phyloP scores from a whole-genome alignment of 306 rosid species.

The Quercus agrifolia region DNA sequence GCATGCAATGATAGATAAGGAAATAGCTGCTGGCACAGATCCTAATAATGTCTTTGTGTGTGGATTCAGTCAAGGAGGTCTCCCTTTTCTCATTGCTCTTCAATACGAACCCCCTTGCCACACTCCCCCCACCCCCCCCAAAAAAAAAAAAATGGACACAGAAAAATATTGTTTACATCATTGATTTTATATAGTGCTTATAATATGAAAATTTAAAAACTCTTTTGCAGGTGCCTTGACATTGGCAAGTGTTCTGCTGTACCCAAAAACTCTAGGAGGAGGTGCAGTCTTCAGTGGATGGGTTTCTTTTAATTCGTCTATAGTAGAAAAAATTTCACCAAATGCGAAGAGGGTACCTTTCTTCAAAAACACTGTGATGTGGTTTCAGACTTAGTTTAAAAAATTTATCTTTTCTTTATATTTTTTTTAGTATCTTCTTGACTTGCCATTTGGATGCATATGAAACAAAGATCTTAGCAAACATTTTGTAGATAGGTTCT shows the following conservation, averaged over 20 bases:
- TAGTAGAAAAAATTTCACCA: conserved; percentile 43
- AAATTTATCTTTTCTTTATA: neutral
- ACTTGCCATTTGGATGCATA: neutral
- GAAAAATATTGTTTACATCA: neutral
- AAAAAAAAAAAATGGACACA: too few relatives aligned
- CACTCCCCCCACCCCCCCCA: too few relatives aligned
- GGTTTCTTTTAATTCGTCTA: conserved; percentile 77
- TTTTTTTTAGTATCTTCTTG: neutral
- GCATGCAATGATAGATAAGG: conserved; percentile 81
- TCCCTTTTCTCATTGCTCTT: conserved; percentile 10
- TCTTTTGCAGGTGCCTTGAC: conserved; percentile 75
- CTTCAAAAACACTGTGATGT: neutral
- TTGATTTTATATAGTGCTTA: neutral
- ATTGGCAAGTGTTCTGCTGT: conserved; percentile 78
- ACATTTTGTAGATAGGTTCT: neutral
- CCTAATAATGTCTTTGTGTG: conserved; percentile 80
- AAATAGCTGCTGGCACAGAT: conserved; percentile 70
- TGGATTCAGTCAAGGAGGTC: conserved; percentile 97
- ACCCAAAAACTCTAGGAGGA: conserved; percentile 92
- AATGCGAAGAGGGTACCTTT: conserved; percentile 72
- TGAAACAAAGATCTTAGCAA: neutral
- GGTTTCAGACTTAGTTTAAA: neutral
- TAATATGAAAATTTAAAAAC: conserved; percentile 7
- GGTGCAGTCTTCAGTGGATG: conserved; percentile 91
- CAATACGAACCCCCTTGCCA: neutral